Base-by-base conservation (phyloP, 495 filamentous ascomycete genomes). In the Darksidea phi region DNA sequence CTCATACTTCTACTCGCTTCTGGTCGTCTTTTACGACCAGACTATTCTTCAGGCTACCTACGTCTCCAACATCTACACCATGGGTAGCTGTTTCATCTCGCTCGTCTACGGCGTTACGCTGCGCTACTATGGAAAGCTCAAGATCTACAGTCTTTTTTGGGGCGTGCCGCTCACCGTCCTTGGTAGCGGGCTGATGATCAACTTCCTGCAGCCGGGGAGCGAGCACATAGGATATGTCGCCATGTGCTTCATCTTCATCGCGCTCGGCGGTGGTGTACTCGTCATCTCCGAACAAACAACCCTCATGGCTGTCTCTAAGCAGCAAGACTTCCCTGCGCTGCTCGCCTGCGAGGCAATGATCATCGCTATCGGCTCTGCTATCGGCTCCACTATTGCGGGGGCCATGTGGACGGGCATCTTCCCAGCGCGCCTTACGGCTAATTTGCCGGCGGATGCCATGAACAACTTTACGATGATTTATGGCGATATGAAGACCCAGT, bases 191-290 rank as follows among this genome's bases (percentile, higher is more conserved):
- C 78, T 88, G 52, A 82, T 88, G 81, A 88, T 79, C 65, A 79
- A 75, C 60, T 90, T 89, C 80, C 85, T 87, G 43, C 75, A 82
- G 56, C 72, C 76, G 2, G 75, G 28, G 3, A 10, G 79, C 37
- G 72, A 73, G 18, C 68, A 78, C 52, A 77, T 90, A 49, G 87
- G 86, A 20, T 88, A 85, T 71, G 74, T 91, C 21, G 76, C 90
- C 73, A 89, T 90, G 84, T 86, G 83, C 66, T 86, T 90, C 72
- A 88, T 91, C 70, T 86, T 90, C 74, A 88, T 91, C 64, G 84
- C 88, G 20, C 82, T 92, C 54, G 78, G 78, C 17, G 87, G 86
- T 20, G 84, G 84, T 37, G 86, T 80, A 0, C 69, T 87, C 4
- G 82, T 88, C 50, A 83, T 89, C 64, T 76, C 74, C 55, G 81